Conservation (phyloP, 2,329 filamentous ascomycete species). For the Amylocarpus encephaloides region DNA sequence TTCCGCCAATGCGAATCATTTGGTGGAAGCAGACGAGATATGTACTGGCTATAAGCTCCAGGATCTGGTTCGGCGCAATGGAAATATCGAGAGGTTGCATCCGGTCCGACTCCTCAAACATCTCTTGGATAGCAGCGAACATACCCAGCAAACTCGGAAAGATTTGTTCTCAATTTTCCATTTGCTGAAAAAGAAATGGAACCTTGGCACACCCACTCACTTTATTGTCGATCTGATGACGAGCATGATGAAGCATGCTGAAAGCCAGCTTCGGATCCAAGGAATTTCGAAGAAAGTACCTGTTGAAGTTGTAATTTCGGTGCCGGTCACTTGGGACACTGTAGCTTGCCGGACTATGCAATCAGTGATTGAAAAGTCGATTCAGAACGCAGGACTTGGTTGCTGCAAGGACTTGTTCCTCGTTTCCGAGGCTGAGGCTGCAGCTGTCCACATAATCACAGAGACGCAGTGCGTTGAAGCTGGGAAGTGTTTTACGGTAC, state of each 20-base stretch:
- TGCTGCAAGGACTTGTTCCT: slow-evolving; percentile 23
- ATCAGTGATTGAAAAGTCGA: slow-evolving; percentile 10
- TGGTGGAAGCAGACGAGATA: too few species aligned
- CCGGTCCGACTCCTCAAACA: slow-evolving; percentile 13
- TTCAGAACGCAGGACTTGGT: slow-evolving; percentile 6
- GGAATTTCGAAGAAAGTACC: not conserved
- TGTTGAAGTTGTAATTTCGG: slow-evolving; percentile 14
- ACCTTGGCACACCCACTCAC: too few species aligned
- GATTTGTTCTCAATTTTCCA: slow-evolving; percentile 6
- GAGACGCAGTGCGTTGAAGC: too few species aligned
- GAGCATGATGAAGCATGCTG: slow-evolving; percentile 12
- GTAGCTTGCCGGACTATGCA: slow-evolving; percentile 17
- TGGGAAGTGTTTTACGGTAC: slow-evolving; percentile 22
- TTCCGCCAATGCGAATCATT: too few species aligned
- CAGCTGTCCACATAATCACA: too few species aligned
- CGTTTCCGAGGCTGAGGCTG: slow-evolving; percentile 18
- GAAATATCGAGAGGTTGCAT: slow-evolving; percentile 3
- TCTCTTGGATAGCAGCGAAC: slow-evolving; percentile 13
- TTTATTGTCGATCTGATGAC: too few species aligned
- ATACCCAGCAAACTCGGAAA: slow-evolving; percentile 11
- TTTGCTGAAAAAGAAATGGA: slow-evolving; percentile 1
- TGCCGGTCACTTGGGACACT: slow-evolving; percentile 14
- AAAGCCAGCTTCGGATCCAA: slow-evolving; percentile 3
- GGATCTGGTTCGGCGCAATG: not conserved
- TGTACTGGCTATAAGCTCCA: slow-evolving; percentile 10